Base-by-base conservation (phyloP, 1,284 basidiomycete species). In the Ceratobasidium sp. region DNA sequence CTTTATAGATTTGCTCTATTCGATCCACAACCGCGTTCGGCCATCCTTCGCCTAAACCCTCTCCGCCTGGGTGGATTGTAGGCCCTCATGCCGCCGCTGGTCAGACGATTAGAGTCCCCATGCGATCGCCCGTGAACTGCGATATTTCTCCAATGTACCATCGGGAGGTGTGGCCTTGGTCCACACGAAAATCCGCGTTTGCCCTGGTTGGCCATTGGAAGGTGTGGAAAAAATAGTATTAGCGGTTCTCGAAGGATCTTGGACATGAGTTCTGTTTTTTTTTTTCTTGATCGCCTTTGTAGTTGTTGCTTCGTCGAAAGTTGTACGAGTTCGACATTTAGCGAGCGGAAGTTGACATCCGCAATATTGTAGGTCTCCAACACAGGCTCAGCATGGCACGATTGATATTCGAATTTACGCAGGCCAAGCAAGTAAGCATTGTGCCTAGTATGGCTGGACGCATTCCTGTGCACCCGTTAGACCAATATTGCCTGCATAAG, bases 31-130 rank as follows among this genome's bases (percentile, higher is more conserved):
- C 2, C 12, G 74, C 60, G 39, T 73, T 72, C 8, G 64, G 57
- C 72, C 74, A 73, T 9, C 73, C 73, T 39, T 74, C 73, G 3
- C 71, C 73, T 18, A 74, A 60, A 28, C 67, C 73, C 43, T 70
- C 45, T 3, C n/a, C n/a, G 73, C 73, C 32, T 74, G 69, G 10
- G 61, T 57, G 6, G 73, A 62, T 14, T 58, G 61, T 26, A 74
- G 39, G 52, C 69, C 21, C 57, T 69, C 3, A 60, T 74, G 1
- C 59, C 73, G 30, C 72, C 65, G 3, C 67, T 57, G 14, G 67
- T 73, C 34, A 73, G 57, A 21, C 67, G 60, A 30, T 58, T 62
- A 10, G 65, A 71, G 45, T 73, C 34, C 0, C 72, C 64, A 41
- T 73, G 72, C 26, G 58, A 46, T 23, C 71, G 62, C 36, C 73